Conservation (phyloP, 257 asterid genomes). For the Scutellaria galericulata region DNA sequence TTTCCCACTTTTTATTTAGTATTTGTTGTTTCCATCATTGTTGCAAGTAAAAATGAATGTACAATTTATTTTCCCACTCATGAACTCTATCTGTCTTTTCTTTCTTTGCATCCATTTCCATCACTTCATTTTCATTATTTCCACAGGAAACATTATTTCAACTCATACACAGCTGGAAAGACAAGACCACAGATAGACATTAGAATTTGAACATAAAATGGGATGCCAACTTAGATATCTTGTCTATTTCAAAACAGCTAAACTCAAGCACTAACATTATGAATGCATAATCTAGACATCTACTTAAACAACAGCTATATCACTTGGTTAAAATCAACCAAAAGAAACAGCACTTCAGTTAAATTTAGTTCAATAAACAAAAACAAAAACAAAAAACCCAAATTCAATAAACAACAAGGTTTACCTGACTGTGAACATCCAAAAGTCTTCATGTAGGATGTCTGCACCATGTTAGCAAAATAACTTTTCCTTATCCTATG, state of each 20-base stretch:
- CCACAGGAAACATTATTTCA: no score
- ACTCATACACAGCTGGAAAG: no score
- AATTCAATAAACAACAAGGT: neutral
- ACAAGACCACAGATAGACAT: no score
- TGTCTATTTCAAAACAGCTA: neutral
- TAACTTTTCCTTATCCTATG: no score
- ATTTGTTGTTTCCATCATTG: no score
- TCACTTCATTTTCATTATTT: no score
- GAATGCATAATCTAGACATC: constrained; percentile 9
- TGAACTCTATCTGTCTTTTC: no score
- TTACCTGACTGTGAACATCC: constrained; percentile 88
- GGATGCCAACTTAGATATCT: neutral
- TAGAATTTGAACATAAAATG: no score
- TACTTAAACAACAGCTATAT: constrained; percentile 23
- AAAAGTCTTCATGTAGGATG: constrained; percentile 85
- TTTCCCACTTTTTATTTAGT: no score
- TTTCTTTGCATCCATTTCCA: no score
- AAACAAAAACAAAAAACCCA: neutral
- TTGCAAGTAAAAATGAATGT: no score
- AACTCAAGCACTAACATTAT: neutral
- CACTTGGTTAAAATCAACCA: neutral
- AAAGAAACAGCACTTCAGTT: neutral
- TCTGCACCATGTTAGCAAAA: constrained; percentile 47
- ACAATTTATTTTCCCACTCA: no score
- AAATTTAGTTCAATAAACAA: neutral